Evolutionary conservation across 805 yeast genomes (phyloP).

Genomic region (Saccharomycodes ludwigii): DNA sequence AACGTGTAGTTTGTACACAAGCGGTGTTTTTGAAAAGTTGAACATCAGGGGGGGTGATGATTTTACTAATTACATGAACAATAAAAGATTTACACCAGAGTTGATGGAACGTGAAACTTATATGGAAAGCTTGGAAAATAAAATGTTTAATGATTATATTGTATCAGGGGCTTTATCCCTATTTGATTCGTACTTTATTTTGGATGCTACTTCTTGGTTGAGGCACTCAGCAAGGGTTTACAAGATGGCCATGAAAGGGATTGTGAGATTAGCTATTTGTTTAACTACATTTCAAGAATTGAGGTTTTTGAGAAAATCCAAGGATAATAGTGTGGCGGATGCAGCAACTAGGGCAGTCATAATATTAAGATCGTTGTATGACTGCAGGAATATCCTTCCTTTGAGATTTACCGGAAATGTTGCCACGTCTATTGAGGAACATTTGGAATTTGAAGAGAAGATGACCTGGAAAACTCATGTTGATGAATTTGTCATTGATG

Average conservation of each 20-base stretch:
- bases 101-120: constrained; percentile 4
- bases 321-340: constrained; percentile 63
- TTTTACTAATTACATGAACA: constrained; percentile 2
- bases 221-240: constrained; percentile 68
- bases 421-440: constrained; percentile 58
- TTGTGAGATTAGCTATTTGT: constrained; percentile 53
- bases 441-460: constrained; percentile 61
- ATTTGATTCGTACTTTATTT: constrained; percentile 34
- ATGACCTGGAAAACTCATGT: constrained; percentile 61
- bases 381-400: constrained; percentile 43
- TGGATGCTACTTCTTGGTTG: constrained; percentile 73
- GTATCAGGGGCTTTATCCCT: constrained; percentile 1
- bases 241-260: constrained; percentile 50
- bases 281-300: constrained; percentile 69
- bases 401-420: constrained; percentile 58
- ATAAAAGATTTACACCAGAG: constrained; percentile 4
- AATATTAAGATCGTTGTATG: constrained; percentile 52
- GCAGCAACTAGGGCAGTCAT: constrained; percentile 75
- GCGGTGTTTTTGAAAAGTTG: constrained; percentile 12
- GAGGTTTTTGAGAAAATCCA: constrained; percentile 55
- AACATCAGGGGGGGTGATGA: constrained; percentile 12
- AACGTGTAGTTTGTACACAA: constrained; percentile 22
- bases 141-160: constrained; percentile 4
- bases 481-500: constrained; percentile 52
- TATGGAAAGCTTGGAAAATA: constrained; percentile 5